These are phyloP conservation scores for Neofusicoccum laricinum DNA, from an alignment of 2,329 filamentous ascomycete genomes.

Conservation along the genomic window DNA sequence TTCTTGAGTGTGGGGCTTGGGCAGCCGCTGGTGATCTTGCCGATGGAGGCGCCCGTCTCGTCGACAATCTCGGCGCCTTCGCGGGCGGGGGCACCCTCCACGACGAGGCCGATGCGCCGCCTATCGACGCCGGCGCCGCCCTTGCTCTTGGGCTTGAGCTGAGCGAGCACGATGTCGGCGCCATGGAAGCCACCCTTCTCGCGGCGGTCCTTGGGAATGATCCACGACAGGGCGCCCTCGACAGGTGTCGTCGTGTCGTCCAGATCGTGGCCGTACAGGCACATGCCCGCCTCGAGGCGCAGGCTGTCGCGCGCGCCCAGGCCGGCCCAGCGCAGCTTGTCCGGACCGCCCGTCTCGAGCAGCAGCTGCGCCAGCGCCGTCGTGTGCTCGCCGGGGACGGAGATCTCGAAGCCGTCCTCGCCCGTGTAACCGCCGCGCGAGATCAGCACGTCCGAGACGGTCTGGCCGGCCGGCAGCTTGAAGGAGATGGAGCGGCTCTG, in stretches of 20 bases:
- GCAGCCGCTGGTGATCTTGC: conserved; percentile 82
- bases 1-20: conserved; percentile 81
- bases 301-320: conserved; percentile 89
- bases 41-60: conserved; percentile 64
- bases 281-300: conserved; percentile 95
- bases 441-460: conserved; percentile 61
- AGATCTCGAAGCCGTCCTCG: conserved; percentile 97
- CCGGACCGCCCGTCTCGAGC: conserved; percentile 55
- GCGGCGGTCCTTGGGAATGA: conserved; percentile 77
- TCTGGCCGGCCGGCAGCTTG: conserved; percentile 51
- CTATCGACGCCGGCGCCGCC: conserved; percentile 67
- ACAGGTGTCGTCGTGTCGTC: conserved; percentile 73
- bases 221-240: conserved; percentile 68
- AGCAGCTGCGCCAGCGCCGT: conserved; percentile 67
- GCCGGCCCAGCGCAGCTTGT: conserved; percentile 76
- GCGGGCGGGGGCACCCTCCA: conserved; percentile 83
- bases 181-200: conserved; percentile 77
- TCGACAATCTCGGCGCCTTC: conserved; percentile 78
- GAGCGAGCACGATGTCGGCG: conserved; percentile 70
- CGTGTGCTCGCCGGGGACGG: conserved; percentile 67
- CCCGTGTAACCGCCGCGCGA: conserved; percentile 93
- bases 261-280: conserved; percentile 98
- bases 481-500: conserved; percentile 66
- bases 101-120: conserved; percentile 74
- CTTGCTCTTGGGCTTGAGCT: conserved; percentile 71